These are phyloP conservation scores for Rhododendron mucronatum DNA, from an alignment of 148 eudicot species.

Conservation along the genomic window DNA sequence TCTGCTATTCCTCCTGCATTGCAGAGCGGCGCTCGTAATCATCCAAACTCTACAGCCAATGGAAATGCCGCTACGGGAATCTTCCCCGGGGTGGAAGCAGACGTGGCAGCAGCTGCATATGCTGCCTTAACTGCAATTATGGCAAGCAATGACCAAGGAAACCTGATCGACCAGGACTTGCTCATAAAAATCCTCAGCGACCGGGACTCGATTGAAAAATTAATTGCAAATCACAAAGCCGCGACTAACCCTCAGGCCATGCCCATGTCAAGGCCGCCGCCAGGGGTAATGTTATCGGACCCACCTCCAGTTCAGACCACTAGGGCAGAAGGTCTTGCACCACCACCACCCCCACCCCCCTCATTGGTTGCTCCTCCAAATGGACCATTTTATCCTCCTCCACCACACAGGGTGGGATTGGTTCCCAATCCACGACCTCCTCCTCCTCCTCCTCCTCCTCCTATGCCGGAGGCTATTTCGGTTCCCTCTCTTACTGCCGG, in stretches of 20 bases:
- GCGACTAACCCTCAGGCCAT: conserved; percentile 17
- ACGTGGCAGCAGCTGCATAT: conserved; percentile 37
- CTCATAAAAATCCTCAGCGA: conserved; percentile 55
- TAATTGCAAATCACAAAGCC: conserved; percentile 35
- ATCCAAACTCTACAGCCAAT: conserved; percentile 16
- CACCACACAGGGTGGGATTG: conserved; percentile 23
- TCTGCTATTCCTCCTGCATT: conserved; percentile 16
- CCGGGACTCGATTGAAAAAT: conserved; percentile 45
- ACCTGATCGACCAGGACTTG: conserved; percentile 50
- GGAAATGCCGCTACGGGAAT: conserved; percentile 28
- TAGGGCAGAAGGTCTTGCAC: conserved; percentile 14
- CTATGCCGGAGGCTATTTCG: conserved; percentile 8
- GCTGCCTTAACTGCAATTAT: conserved; percentile 46
- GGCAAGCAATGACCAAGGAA: conserved; percentile 39
- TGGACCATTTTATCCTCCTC: conserved; percentile 34
- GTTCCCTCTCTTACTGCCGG: conserved; percentile 11
- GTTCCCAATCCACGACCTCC: conserved; percentile 23
- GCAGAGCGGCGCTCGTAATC: not conserved
- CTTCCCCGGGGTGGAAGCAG: conserved; percentile 29
- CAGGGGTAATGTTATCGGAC: conserved; percentile 16
- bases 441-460: conserved; percentile 23
- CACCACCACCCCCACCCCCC: conserved; percentile 27
- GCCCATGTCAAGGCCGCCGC: conserved; percentile 18
- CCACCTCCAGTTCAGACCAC: conserved; percentile 22
- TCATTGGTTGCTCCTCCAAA: conserved; percentile 22